Evolutionary conservation across 352 stramenopile genomes (phyloP), one percentile per base, ranked within the genome.

Genomic region (Phytopythium ostracodes): DNA sequence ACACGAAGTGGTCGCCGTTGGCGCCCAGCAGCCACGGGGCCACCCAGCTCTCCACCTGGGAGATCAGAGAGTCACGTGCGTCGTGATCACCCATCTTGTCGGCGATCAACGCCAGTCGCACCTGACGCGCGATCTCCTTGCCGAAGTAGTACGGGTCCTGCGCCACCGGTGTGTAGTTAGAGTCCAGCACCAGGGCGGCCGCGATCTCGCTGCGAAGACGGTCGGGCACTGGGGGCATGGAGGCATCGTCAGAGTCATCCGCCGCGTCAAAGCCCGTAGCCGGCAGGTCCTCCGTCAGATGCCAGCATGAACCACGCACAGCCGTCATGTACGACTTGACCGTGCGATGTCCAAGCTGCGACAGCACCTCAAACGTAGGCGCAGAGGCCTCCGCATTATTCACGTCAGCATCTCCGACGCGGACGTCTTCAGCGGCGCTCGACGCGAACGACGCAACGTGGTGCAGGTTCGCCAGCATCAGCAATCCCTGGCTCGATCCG

Each of bases 1-100:
- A 99, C 43, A 98, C 68, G 43, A 99, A 91, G 60, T 85, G 73
- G 63, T 97, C 86, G 33, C 66, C 62, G 68, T 92, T 94, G 53
- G 82, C 64, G 36, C 77, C 78, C 20, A 89, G 60, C 63, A 96
- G 83, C 88, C 87, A 96, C 27, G 85, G 85, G 17, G 68, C 77
- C 55, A 96, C 60, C 80, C 75, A 90, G 33, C 77, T 56, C 65
- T 93, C 76, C 9, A 96, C 57, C 42, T 83, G 70, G 47, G 84
- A 67, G 38, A 96, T 57, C 29, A 92, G 70, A 27, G 68, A 60
- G 25, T 92, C 81, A 35, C 83, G 81, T 6, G 77, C 65, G 20
- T 73, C 59, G 14, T 67, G 57, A 31, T 87, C 74, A 27, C 72
- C 72, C 0, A 96, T 46, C 40, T 89, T 65, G 63, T 96, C 86